These are phyloP conservation scores for Daldinia decipiens DNA, from an alignment of 495 filamentous ascomycete species.

Conservation along the genomic window DNA sequence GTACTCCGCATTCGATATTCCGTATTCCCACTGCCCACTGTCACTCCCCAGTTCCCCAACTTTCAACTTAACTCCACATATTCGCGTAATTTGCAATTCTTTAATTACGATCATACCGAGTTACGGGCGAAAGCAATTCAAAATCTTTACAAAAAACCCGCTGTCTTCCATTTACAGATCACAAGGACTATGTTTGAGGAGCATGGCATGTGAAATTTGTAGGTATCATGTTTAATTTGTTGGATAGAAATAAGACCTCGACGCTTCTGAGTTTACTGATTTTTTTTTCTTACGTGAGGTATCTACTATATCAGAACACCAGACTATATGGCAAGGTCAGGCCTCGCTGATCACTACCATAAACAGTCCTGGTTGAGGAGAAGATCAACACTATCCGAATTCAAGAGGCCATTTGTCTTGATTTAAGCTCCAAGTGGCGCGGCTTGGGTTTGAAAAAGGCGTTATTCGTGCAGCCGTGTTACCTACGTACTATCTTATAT, in stretches of 20 bases:
- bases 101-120: conserved; percentile 11
- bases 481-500: conserved; percentile 4
- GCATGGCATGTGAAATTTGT: not conserved
- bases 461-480: conserved; percentile 20
- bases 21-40: conserved; percentile 12
- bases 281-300: conserved; percentile 5
- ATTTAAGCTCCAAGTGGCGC: conserved; percentile 29
- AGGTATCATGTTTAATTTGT: not conserved
- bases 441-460: conserved; percentile 17
- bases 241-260: too few species aligned
- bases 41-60: conserved; percentile 39
- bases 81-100: conserved; percentile 38
- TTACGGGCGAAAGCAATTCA: conserved; percentile 3
- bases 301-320: conserved; percentile 7
- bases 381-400: conserved; percentile 43
- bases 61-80: conserved; percentile 36
- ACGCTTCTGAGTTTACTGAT: too few species aligned
- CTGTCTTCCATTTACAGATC: not conserved
- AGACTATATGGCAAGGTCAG: conserved; percentile 15
- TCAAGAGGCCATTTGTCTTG: conserved; percentile 29
- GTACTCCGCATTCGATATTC: conserved; percentile 38
- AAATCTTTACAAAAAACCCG: not conserved
- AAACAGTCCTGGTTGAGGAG: conserved; percentile 21
- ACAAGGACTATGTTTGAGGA: not conserved
- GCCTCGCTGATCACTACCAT: conserved; percentile 32